phyloP scores from a whole-genome alignment of 228 moss, liverwort and hornwort genomes.

The Sphagnum magellanicum region DNA sequence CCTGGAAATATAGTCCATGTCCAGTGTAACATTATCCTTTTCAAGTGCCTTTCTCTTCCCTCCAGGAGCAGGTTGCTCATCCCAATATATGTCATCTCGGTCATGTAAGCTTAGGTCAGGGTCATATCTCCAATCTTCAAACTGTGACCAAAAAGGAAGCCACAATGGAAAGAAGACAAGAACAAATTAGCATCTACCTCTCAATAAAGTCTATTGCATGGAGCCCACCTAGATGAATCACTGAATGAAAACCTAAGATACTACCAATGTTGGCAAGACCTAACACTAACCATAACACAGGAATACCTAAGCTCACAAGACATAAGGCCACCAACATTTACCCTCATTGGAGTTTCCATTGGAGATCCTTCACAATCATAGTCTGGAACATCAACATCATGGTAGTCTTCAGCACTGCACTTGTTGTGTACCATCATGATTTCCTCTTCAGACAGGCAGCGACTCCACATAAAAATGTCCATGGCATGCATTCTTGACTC shows the following conservation, averaged over 20 bases:
- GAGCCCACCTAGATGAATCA: not conserved
- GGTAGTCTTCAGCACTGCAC: slow-evolving; percentile 75
- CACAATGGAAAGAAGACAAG: no score
- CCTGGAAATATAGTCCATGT: slow-evolving; percentile 81
- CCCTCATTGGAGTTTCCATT: slow-evolving; percentile 91
- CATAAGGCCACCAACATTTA: slow-evolving; percentile 1
- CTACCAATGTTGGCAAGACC: no score
- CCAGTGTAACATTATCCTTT: slow-evolving; percentile 71
- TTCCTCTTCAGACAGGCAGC: slow-evolving; percentile 89
- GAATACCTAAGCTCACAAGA: not conserved
- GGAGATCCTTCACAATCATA: slow-evolving; percentile 96
- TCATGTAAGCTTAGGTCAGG: slow-evolving; percentile 77
- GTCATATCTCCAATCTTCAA: slow-evolving; percentile 94
- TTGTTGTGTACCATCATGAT: slow-evolving; percentile 75
- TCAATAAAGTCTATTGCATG: not conserved
- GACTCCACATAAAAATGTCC: slow-evolving; percentile 97
- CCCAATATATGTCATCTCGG: slow-evolving; percentile 91
- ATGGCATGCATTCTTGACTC: slow-evolving; percentile 99
- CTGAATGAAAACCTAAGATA: no score
- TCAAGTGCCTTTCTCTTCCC: slow-evolving; percentile 81
- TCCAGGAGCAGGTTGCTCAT: slow-evolving; percentile 80
- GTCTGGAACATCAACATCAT: slow-evolving; percentile 65
- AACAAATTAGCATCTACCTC: no score
- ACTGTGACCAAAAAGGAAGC: slow-evolving; percentile 17
- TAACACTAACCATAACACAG: not conserved